phyloP scores from a whole-genome alignment of 106 monocot species.

The Dioscorea zingiberensis region DNA sequence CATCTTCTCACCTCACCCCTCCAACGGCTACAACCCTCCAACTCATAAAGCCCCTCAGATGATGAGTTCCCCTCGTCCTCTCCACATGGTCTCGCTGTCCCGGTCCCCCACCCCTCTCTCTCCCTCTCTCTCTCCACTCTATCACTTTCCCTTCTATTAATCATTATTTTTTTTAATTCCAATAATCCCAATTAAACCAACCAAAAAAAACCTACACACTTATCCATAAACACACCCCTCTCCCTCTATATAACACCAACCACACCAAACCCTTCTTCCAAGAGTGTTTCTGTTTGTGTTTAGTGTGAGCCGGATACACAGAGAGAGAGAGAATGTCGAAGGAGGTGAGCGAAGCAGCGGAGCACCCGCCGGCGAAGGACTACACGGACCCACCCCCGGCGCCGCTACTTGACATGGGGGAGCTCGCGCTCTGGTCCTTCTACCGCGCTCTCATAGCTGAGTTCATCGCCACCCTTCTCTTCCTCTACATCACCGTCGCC shows the following conservation, averaged over 20 bases:
- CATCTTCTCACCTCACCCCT: too few relatives aligned
- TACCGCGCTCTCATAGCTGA: conserved; percentile 40
- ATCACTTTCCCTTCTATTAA: background rate
- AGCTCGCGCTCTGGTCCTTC: conserved; percentile 39
- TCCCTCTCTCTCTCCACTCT: background rate
- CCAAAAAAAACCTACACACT: too few relatives aligned
- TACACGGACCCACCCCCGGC: conserved; percentile 41
- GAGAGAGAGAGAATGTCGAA: conserved; percentile 26
- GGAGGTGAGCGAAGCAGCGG: conserved; percentile 24
- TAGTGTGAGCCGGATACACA: background rate
- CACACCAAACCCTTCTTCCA: background rate
- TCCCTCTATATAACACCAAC: too few relatives aligned
- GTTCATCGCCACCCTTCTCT: conserved; percentile 43
- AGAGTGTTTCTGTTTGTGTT: background rate
- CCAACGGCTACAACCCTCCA: too few relatives aligned
- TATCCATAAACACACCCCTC: too few relatives aligned
- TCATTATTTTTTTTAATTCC: background rate
- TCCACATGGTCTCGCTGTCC: conserved; percentile 1
- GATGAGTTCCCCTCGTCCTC: background rate
- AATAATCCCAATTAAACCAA: too few relatives aligned
- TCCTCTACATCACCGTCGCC: conserved; percentile 41
- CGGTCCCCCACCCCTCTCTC: background rate
- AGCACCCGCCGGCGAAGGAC: conserved; percentile 28
- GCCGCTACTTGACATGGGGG: conserved; percentile 24
- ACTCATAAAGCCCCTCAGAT: background rate